A percentile compares a stretch with the other conserved stretches of the same genome.
These are phyloP conservation scores for Lasiosphaeriaceae sp. DNA, from an alignment of 495 filamentous ascomycete genomes.

Conservation along the genomic window DNA sequence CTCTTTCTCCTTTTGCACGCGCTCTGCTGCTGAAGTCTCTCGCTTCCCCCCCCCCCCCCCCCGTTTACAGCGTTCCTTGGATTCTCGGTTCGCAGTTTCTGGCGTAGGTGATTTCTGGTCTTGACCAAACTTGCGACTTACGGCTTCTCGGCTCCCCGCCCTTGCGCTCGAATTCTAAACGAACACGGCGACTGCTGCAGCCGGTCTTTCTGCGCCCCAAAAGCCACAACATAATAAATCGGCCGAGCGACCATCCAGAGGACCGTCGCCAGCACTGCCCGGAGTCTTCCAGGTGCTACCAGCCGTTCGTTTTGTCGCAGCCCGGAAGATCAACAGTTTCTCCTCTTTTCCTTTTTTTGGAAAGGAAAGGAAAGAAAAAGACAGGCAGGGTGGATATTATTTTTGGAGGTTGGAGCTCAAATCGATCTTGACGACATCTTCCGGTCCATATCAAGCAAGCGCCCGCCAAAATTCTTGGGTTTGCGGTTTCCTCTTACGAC, in stretches of 20 bases:
- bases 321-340: background rate
- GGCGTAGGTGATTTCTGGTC: too few relatives aligned
- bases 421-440: background rate
- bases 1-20: slow-evolving; percentile 1
- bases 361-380: background rate
- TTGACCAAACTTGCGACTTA: too few relatives aligned
- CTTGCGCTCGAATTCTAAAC: background rate
- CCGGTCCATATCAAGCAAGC: slow-evolving; percentile 17
- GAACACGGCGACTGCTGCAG: background rate
- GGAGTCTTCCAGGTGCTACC: slow-evolving; percentile 4
- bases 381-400: background rate
- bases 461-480: slow-evolving; percentile 12
- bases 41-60: background rate
- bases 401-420: background rate
- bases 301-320: slow-evolving; percentile 2
- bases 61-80: background rate
- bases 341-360: too few relatives aligned
- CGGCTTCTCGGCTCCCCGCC: background rate
- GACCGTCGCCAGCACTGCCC: background rate
- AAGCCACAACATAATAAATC: background rate
- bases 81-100: too few relatives aligned
- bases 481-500: slow-evolving; percentile 16
- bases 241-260: background rate
- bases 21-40: slow-evolving; percentile 8
- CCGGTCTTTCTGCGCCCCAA: background rate